Evolutionary conservation across 2,329 filamentous ascomycete species (phyloP).

Genomic region (Lasiodiplodia theobromae): DNA sequence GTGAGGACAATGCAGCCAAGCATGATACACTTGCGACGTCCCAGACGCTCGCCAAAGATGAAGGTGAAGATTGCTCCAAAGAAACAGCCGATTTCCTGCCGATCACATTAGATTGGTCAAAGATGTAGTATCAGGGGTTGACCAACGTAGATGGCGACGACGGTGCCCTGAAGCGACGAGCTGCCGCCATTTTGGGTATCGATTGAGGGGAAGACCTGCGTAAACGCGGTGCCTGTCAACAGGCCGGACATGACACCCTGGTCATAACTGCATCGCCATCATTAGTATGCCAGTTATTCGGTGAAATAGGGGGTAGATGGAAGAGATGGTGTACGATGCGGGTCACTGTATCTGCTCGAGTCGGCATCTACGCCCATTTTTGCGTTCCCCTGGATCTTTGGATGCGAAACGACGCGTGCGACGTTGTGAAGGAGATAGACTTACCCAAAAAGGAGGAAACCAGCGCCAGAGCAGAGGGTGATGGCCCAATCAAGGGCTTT

Average conservation of each 20-base stretch:
- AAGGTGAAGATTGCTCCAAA: conserved; percentile 61
- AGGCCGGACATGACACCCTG: conserved; percentile 50
- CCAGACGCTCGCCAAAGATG: conserved; percentile 55
- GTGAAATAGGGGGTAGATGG: not conserved
- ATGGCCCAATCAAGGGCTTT: conserved; percentile 29
- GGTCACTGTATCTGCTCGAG: no score
- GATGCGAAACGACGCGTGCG: no score
- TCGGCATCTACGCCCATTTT: no score
- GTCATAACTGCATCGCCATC: conserved; percentile 43
- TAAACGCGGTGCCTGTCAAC: conserved; percentile 41
- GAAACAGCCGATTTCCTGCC: conserved; percentile 24
- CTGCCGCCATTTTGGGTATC: conserved; percentile 49
- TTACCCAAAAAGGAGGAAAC: conserved; percentile 29
- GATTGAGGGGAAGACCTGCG: conserved; percentile 19
- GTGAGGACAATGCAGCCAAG: conserved; percentile 58
- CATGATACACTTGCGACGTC: conserved; percentile 57
- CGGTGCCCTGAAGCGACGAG: conserved; percentile 57
- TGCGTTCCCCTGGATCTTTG: no score
- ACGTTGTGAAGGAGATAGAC: not conserved
- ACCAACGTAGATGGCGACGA: conserved; percentile 60
- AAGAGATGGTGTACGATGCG: not conserved
- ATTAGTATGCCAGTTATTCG: not conserved
- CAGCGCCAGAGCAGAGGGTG: conserved; percentile 27
- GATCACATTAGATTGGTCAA: not conserved
- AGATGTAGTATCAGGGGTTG: conserved; percentile 33